Evolutionary conservation across 225 moss, liverwort and hornwort genomes (phyloP).

Genomic region (Bryum argenteum): DNA sequence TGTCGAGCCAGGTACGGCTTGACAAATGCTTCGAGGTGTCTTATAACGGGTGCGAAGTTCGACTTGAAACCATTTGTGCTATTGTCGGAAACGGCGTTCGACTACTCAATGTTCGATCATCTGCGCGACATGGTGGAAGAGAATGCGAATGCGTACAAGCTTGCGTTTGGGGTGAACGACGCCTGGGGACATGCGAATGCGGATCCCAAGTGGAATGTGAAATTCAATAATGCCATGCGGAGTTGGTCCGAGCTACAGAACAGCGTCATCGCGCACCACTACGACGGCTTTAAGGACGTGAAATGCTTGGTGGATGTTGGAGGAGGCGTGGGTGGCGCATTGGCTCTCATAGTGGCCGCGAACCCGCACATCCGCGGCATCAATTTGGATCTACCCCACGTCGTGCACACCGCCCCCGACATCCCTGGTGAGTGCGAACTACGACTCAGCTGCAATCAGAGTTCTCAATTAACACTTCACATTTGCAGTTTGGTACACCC

Average conservation of each 20-base stretch:
- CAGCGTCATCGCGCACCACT: not conserved
- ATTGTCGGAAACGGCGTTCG: not conserved
- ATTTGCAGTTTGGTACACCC: too few relatives aligned
- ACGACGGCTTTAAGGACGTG: slow-evolving; percentile 30
- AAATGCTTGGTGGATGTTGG: not conserved
- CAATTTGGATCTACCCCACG: slow-evolving; percentile 37
- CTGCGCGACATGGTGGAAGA: slow-evolving; percentile 15
- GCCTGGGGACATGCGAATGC: not conserved
- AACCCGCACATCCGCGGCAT: slow-evolving; percentile 24
- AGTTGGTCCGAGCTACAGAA: slow-evolving; percentile 14
- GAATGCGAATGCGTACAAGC: slow-evolving; percentile 15
- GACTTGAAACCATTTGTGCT: not conserved
- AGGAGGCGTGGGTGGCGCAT: slow-evolving; percentile 30
- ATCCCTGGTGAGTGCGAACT: slow-evolving; percentile 11
- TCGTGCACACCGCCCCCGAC: slow-evolving; percentile 15
- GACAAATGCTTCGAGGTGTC: not conserved
- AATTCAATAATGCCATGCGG: slow-evolving; percentile 11
- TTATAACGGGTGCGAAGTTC: slow-evolving; percentile 7
- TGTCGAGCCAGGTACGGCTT: not conserved
- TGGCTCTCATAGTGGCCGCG: slow-evolving; percentile 22
- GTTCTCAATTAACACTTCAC: too few relatives aligned
- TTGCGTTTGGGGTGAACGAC: slow-evolving; percentile 6
- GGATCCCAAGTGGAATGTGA: slow-evolving; percentile 10
- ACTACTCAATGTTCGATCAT: not conserved
- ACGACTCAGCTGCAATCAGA: too few relatives aligned